Conservation (phyloP, 257 asterid species). For the Dorcoceras hygrometricum region DNA sequence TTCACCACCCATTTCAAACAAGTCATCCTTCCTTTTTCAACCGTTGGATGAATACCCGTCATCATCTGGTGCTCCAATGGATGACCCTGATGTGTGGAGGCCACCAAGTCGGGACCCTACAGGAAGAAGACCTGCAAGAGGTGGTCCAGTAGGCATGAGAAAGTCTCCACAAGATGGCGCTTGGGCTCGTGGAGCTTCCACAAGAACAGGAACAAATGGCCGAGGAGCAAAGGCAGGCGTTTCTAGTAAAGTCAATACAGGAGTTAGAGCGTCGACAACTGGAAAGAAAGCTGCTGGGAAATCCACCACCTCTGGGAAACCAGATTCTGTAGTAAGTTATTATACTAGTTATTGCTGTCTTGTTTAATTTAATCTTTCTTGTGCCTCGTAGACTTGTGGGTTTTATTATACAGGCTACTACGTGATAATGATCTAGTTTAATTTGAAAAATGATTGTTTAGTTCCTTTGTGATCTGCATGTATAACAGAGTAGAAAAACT, state of each 20-base stretch:
- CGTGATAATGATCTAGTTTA: slow-evolving; percentile 16
- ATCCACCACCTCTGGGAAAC: slow-evolving; percentile 56
- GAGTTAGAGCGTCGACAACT: slow-evolving; percentile 65
- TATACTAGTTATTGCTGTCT: slow-evolving; percentile 17
- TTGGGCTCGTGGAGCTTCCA: slow-evolving; percentile 82
- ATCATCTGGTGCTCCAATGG: slow-evolving; percentile 77
- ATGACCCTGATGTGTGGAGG: slow-evolving; percentile 99
- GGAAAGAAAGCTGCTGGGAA: slow-evolving; percentile 76
- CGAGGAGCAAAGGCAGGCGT: slow-evolving; percentile 86
- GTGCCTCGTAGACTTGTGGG: background rate
- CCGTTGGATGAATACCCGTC: slow-evolving; percentile 93
- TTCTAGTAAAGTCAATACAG: slow-evolving; percentile 61
- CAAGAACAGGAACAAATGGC: slow-evolving; percentile 51
- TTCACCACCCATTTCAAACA: slow-evolving; percentile 91
- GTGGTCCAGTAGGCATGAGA: slow-evolving; percentile 67
- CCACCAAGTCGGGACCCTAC: slow-evolving; percentile 88
- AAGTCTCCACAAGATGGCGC: slow-evolving; percentile 85
- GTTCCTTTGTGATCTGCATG: slow-evolving; percentile 13
- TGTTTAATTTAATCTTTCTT: background rate
- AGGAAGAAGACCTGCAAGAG: slow-evolving; percentile 65
- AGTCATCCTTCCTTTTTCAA: slow-evolving; percentile 81
- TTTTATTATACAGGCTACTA: slow-evolving; percentile 8
- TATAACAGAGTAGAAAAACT: background rate
- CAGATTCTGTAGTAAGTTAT: slow-evolving; percentile 66
- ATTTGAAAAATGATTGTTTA: slow-evolving; percentile 15